phyloP scores from a whole-genome alignment of 352 stramenopile species.

The Pythium biforme region DNA sequence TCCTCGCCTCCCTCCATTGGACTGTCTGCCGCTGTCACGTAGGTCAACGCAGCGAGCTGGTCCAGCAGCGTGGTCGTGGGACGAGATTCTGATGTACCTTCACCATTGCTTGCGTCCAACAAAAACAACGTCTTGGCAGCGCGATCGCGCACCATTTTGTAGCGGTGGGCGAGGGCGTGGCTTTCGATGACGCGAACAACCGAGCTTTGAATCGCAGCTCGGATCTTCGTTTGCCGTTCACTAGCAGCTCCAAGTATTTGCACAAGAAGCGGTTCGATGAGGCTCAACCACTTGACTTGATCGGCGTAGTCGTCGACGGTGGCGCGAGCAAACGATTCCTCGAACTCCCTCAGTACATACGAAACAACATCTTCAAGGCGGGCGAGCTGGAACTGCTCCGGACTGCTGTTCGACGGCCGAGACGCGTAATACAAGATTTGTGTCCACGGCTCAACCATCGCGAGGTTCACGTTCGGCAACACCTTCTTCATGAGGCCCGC shows the following conservation, averaged over 20 bases:
- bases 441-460: constrained; percentile 54
- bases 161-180: constrained; percentile 61
- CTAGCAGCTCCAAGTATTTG: constrained; percentile 31
- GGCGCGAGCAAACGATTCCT: constrained; percentile 54
- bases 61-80: constrained; percentile 5
- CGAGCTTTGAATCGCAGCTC: constrained; percentile 1
- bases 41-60: constrained; percentile 16
- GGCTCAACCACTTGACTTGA: constrained; percentile 71
- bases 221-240: background rate
- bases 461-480: constrained; percentile 54
- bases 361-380: constrained; percentile 26
- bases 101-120: constrained; percentile 28
- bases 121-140: constrained; percentile 60
- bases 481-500: constrained; percentile 36
- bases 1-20: background rate
- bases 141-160: constrained; percentile 79
- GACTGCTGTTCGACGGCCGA: constrained; percentile 31
- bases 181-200: constrained; percentile 42
- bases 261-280: constrained; percentile 52
- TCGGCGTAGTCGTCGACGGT: constrained; percentile 65
- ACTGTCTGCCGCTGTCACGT: background rate
- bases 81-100: background rate
- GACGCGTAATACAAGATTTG: constrained; percentile 56
- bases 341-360: constrained; percentile 49
- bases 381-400: constrained; percentile 15